A percentile compares a stretch with the other conserved stretches of the same genome.
phyloP scores from a whole-genome alignment of 768 basidiomycete species.

The Suillus plorans region DNA sequence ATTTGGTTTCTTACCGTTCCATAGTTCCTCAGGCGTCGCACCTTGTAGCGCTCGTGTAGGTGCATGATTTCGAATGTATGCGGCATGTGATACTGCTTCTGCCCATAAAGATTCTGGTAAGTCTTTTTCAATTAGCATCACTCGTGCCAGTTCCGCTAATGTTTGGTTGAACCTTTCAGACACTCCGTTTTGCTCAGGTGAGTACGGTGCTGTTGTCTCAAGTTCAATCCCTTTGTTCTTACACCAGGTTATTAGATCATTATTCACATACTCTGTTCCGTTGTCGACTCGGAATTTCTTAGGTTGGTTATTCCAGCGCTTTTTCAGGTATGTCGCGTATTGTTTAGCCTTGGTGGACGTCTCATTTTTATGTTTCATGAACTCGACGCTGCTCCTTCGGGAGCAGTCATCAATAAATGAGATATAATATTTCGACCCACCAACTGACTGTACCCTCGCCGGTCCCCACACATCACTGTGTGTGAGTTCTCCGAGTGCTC shows the following conservation, averaged over 20 bases:
- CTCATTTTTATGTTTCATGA: constrained; percentile 23
- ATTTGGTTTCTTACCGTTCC: constrained; percentile 20
- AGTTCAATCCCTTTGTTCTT: constrained; percentile 23
- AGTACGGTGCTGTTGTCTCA: constrained; percentile 35
- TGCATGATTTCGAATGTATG: constrained; percentile 28
- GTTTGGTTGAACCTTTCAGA: constrained; percentile 39
- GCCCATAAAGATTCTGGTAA: constrained; percentile 32
- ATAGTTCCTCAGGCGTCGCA: constrained; percentile 9
- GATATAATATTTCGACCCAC: constrained; percentile 22
- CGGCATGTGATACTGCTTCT: constrained; percentile 27
- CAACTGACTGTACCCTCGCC: constrained; percentile 11
- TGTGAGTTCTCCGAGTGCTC: not conserved
- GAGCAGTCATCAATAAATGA: not conserved
- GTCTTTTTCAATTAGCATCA: constrained; percentile 30
- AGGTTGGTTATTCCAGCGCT: constrained; percentile 6
- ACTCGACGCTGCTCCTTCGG: constrained; percentile 9
- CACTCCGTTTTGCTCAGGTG: constrained; percentile 37
- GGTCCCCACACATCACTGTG: constrained; percentile 30
- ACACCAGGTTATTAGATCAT: constrained; percentile 20
- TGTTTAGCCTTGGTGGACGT: constrained; percentile 18
- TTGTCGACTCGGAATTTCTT: constrained; percentile 28
- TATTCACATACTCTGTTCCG: constrained; percentile 33
- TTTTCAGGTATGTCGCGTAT: constrained; percentile 14
- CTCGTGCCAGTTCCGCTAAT: constrained; percentile 24
- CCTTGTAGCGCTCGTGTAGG: not conserved